phyloP scores from a whole-genome alignment of 2,329 filamentous ascomycete species.

The Cladobotryum protrusum region DNA sequence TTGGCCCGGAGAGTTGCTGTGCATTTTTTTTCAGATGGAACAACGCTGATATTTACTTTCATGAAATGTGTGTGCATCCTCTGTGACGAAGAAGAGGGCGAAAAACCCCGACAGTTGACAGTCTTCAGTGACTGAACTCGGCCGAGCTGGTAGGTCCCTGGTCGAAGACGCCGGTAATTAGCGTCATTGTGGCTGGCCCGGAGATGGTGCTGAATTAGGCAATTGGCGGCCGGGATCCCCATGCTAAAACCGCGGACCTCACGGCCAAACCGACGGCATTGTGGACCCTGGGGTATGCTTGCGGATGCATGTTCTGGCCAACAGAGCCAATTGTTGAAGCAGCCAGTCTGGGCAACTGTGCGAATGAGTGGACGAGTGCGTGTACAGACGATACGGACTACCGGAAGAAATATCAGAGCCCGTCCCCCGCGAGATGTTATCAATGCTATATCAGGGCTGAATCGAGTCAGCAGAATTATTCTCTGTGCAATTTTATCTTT shows the following conservation, averaged over 20 bases:
- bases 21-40: background rate
- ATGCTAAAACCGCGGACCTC: constrained; percentile 10
- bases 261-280: constrained; percentile 11
- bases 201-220: constrained; percentile 17
- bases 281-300: background rate
- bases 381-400: too few relatives aligned
- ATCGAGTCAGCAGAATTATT: too few relatives aligned
- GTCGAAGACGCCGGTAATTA: constrained; percentile 9
- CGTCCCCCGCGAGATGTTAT: too few relatives aligned
- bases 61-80: too few relatives aligned
- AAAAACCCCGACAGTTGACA: constrained; percentile 1
- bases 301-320: too few relatives aligned
- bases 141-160: constrained; percentile 10
- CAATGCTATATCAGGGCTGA: too few relatives aligned
- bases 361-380: too few relatives aligned
- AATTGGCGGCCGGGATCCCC: constrained; percentile 13
- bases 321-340: too few relatives aligned
- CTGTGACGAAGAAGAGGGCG: too few relatives aligned
- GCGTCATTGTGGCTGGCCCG: constrained; percentile 12
- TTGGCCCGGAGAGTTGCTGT: background rate
- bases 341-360: too few relatives aligned
- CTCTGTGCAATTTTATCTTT: too few relatives aligned
- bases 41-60: background rate
- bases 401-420: too few relatives aligned
- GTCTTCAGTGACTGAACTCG: constrained; percentile 4